A percentile compares a stretch with the other conserved stretches of the same genome.
These are phyloP conservation scores for Dinochytrium kinnereticum DNA, from an alignment of 371 early-diverging fungal genomes.

Conservation along the genomic window DNA sequence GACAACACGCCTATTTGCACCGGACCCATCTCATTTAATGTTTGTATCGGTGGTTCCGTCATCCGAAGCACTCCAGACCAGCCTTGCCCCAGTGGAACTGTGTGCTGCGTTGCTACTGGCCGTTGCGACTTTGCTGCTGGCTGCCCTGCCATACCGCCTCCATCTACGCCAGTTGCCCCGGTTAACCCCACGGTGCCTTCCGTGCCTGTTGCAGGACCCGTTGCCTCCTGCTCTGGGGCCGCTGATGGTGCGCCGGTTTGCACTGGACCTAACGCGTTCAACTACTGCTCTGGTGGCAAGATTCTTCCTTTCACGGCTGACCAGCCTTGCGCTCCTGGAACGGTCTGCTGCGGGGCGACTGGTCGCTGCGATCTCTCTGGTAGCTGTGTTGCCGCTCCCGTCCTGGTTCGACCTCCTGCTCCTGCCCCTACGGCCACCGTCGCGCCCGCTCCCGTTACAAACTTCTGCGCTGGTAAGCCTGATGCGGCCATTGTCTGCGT, in stretches of 20 bases:
- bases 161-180: not conserved
- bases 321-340: not conserved
- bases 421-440: slow-evolving; percentile 1
- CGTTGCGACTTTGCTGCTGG: slow-evolving; percentile 14
- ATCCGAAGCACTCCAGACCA: slow-evolving; percentile 11
- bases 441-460: slow-evolving; percentile 5
- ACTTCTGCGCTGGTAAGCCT: slow-evolving; percentile 26
- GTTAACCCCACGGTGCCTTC: not conserved
- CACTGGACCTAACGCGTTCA: slow-evolving; percentile 19
- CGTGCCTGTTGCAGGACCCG: not conserved
- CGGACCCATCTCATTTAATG: slow-evolving; percentile 7
- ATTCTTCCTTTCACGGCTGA: slow-evolving; percentile 2
- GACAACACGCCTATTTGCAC: slow-evolving; percentile 24
- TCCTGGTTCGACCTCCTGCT: not conserved
- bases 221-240: not conserved
- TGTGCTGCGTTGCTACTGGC: slow-evolving; percentile 18
- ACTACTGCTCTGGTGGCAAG: slow-evolving; percentile 20
- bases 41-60: not conserved
- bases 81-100: slow-evolving; percentile 6
- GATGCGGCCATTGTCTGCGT: slow-evolving; percentile 16
- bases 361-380: slow-evolving; percentile 9
- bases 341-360: slow-evolving; percentile 17
- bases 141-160: not conserved
- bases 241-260: not conserved
- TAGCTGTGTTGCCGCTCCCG: not conserved